Base-by-base conservation (phyloP, 2,329 filamentous ascomycete genomes). In the Aureobasidium namibiae region DNA sequence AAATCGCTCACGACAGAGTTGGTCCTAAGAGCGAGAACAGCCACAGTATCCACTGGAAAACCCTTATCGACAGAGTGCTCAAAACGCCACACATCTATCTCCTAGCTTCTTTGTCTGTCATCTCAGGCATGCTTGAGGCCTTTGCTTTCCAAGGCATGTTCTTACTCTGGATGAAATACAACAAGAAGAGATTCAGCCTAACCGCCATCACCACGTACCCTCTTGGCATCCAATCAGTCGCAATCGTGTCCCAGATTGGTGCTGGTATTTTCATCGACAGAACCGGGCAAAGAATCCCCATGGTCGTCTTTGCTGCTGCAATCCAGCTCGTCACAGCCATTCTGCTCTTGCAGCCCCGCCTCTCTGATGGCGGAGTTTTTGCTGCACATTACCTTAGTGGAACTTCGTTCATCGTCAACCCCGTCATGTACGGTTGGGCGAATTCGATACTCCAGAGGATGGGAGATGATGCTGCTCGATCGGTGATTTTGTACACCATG, bases 131-230 rank as follows among this genome's bases (percentile, higher is more conserved):
- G 14, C 67, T 74, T 4, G 72, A 75, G 57, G 72, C 70, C 2
- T 73, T 60, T 21, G 48, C 58, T 7, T 60, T 64, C 45, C 66
- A 68, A 61, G 66, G 63, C 18, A 66, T 67, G 49, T 69, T 69
- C 61, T 61, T 71, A 1, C 61, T 71, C 24, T 71, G 66, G 64
- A 66, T 71, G 54, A 69, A 69, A 45, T 61, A 54, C 46, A 65
- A 73, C 0, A 72, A 81, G 0, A 52, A 74, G 0, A 46, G 29
- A 23, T 56, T 59, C 48, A 53, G 16, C 23, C 53, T 56, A 14
- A 59, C 53, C 2, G 78, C 83, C 63, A 74, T 79, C 11, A 84
- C 83, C 65, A 79, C 82, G 63, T 83, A 83, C 50, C 81, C 81
- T 0, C 78, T 81, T 0, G 81, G 80, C 1, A 78, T 84, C 0